These are phyloP conservation scores for Tritrichomonas foetus DNA, from an alignment of 208 protist genomes.

Conservation along the genomic window DNA sequence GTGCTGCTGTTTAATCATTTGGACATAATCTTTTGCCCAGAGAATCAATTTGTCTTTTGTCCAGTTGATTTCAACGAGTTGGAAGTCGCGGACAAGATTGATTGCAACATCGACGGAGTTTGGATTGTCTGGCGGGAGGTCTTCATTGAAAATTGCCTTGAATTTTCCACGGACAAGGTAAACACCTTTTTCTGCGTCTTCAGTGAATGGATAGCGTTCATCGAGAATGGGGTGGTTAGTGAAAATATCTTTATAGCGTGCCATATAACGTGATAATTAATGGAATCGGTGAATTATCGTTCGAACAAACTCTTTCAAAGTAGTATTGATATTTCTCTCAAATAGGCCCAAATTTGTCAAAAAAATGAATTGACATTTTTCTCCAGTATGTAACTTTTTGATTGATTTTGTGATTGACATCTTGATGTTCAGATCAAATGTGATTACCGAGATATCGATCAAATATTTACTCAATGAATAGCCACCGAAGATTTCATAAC, in stretches of 20 bases:
- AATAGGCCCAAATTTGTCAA: too few species aligned
- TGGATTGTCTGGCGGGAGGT: constrained; percentile 36
- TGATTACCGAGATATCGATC: too few species aligned
- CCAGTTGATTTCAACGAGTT: constrained; percentile 36
- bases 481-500: too few species aligned
- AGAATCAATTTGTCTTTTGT: constrained; percentile 35
- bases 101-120: constrained; percentile 29
- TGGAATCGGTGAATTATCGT: too few species aligned
- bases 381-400: too few species aligned
- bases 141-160: constrained; percentile 37
- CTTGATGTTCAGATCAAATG: too few species aligned
- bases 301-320: too few species aligned
- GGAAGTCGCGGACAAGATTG: constrained; percentile 28
- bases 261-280: too few species aligned
- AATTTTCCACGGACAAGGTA: constrained; percentile 19
- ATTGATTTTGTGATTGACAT: too few species aligned
- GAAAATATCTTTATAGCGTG: constrained; percentile 42
- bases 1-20: not conserved
- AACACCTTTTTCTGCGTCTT: constrained; percentile 28
- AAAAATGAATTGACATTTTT: too few species aligned
- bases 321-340: too few species aligned
- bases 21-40: constrained; percentile 36
- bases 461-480: too few species aligned
- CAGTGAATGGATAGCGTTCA: not conserved
- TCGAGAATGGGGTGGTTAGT: not conserved